Evolutionary conservation across 1,284 basidiomycete genomes (phyloP).

Genomic region (Marasmius oreades): DNA sequence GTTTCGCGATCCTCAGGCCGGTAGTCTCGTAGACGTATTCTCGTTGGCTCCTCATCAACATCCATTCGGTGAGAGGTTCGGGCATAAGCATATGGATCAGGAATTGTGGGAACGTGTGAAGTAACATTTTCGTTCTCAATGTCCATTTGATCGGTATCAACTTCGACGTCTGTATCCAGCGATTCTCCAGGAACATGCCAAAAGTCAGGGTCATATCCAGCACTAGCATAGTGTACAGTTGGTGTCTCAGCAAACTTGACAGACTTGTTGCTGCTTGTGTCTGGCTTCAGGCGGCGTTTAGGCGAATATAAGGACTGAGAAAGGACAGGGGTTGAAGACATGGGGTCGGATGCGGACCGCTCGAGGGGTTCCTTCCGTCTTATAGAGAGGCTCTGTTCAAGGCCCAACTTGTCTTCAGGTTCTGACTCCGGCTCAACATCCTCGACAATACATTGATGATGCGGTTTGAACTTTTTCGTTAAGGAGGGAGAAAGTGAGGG

Average conservation of each 20-base stretch:
- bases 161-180: conserved; percentile 22
- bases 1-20: conserved; percentile 1
- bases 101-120: not conserved
- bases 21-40: not conserved
- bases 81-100: conserved; percentile 7
- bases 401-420: not conserved
- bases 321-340: conserved; percentile 9
- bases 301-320: conserved; percentile 1
- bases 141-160: conserved; percentile 37
- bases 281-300: not conserved
- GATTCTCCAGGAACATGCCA: not conserved
- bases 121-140: conserved; percentile 23
- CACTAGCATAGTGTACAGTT: conserved; percentile 39
- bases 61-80: not conserved
- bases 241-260: conserved; percentile 49
- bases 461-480: conserved; percentile 13
- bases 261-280: conserved; percentile 34
- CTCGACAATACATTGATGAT: conserved; percentile 13
- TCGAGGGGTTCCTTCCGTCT: not conserved
- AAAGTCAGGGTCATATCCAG: conserved; percentile 16
- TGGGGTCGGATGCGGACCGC: not conserved
- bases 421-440: conserved; percentile 7
- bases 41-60: conserved; percentile 8
- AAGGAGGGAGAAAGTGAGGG: conserved; percentile 17
- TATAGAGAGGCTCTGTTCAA: not conserved